These are phyloP conservation scores for barrel medic (Medicago truncatula) DNA, from an alignment of 306 rosid species.

Conservation along the genomic window MtrunA17r5.0-ANR NC_053043.1:41665001-41665500, in stretches of 20 bases:
- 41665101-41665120: conserved; percentile 60
- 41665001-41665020: conserved; percentile 19
- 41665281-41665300: conserved; percentile 28
- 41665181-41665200: conserved; percentile 85
- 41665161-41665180: conserved; percentile 70
- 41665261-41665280: conserved; percentile 7
- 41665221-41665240: conserved; percentile 79
- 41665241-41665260: conserved; percentile 57
- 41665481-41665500: neutral
- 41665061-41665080: conserved; percentile 60
- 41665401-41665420: conserved; percentile 72
- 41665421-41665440: conserved; percentile 62
- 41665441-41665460: conserved; percentile 2
- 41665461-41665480: conserved; percentile 8
- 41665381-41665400: conserved; percentile 59
- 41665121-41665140: conserved; percentile 53
- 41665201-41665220: conserved; percentile 87
- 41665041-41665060: conserved; percentile 70
- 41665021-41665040: conserved; percentile 59
- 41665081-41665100: conserved; percentile 61
- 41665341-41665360: conserved; percentile 68
- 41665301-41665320: neutral
- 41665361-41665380: conserved; percentile 70
- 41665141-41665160: conserved; percentile 84
- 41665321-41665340: neutral